These are phyloP conservation scores for Trichoderma parareesei DNA, from an alignment of 495 filamentous ascomycete genomes.

Conservation along the genomic window DNA sequence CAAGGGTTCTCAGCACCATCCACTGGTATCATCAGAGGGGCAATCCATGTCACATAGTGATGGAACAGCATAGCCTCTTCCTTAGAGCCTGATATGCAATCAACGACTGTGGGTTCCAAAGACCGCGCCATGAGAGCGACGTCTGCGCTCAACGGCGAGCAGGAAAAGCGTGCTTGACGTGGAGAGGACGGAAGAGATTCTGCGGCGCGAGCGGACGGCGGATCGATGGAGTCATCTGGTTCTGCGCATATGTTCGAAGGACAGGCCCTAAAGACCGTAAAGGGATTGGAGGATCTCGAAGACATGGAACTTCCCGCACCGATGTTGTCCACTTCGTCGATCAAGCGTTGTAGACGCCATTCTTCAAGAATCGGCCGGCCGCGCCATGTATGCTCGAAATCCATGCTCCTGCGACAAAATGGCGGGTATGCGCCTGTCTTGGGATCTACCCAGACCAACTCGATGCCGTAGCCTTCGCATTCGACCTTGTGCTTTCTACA, in stretches of 20 bases:
- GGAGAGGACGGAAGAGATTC: not conserved
- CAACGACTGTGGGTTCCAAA: not conserved
- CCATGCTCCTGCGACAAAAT: not conserved
- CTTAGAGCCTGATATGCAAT: not conserved
- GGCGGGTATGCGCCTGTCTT: not conserved
- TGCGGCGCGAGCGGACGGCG: not conserved
- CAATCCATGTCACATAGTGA: conserved; percentile 2
- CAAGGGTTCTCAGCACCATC: not conserved
- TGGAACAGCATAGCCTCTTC: not conserved
- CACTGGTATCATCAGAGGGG: not conserved
- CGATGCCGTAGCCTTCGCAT: not conserved
- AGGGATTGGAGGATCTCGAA: not conserved
- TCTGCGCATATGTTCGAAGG: no score
- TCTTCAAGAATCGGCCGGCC: not conserved
- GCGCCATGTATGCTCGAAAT: not conserved
- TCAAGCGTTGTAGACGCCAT: not conserved
- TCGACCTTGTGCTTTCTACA: not conserved
- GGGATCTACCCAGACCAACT: not conserved
- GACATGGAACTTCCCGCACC: no score
- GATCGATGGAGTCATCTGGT: not conserved
- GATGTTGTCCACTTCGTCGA: not conserved
- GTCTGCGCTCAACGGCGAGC: not conserved
- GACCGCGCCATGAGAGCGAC: not conserved
- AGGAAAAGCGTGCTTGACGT: not conserved
- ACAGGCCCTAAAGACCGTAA: not conserved